Conservation (phyloP, 345 rosid species). For the Euphorbia peplus region DNA sequence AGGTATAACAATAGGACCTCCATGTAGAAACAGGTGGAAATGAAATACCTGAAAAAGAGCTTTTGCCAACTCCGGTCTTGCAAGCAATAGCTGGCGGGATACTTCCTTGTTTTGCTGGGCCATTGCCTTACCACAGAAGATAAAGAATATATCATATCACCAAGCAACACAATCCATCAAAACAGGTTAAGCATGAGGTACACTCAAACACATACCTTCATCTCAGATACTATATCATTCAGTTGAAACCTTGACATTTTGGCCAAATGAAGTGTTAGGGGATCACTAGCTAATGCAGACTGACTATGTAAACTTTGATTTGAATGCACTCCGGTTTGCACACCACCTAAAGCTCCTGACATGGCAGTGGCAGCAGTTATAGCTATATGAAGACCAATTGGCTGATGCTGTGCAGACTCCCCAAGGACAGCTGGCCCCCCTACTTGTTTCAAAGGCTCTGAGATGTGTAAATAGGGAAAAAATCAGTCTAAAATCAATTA, state of each 20-base stretch:
- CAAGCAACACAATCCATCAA: slow-evolving; percentile 13
- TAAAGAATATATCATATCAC: not conserved
- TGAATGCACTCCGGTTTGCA: slow-evolving; percentile 50
- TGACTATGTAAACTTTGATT: slow-evolving; percentile 47
- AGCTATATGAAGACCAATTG: slow-evolving; percentile 83
- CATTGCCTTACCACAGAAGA: slow-evolving; percentile 50
- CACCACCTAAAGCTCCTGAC: slow-evolving; percentile 77
- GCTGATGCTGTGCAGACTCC: slow-evolving; percentile 59
- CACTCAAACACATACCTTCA: slow-evolving; percentile 53
- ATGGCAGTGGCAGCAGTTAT: slow-evolving; percentile 68
- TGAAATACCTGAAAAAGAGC: slow-evolving; percentile 78
- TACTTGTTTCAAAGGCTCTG: slow-evolving; percentile 59
- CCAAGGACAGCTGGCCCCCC: slow-evolving; percentile 47
- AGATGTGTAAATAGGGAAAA: slow-evolving; percentile 15
- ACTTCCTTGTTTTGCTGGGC: slow-evolving; percentile 66
- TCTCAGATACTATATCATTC: slow-evolving; percentile 62
- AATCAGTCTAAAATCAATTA: not conserved
- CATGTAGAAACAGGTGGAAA: slow-evolving; percentile 1
- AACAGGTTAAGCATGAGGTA: not conserved
- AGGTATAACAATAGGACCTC: not conserved
- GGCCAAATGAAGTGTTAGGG: slow-evolving; percentile 84
- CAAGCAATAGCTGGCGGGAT: slow-evolving; percentile 69
- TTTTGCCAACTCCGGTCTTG: slow-evolving; percentile 72
- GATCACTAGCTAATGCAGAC: slow-evolving; percentile 63
- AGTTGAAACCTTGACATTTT: slow-evolving; percentile 86